Base-by-base conservation (phyloP, 2,329 filamentous ascomycete species). In the Rhytidhysteron rufulum region DNA sequence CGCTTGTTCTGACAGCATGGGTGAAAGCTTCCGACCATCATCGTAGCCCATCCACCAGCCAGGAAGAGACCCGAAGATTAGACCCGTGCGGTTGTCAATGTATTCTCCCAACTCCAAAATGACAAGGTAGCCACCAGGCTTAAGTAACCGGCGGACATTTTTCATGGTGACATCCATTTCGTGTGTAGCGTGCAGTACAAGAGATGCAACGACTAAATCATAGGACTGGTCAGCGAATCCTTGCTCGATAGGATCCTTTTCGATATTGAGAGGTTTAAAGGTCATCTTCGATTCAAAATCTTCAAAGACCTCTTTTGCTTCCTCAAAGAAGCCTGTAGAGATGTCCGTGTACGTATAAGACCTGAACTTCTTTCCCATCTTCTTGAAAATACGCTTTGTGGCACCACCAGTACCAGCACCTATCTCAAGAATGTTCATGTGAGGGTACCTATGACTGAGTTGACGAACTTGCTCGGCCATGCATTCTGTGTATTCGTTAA, bases 271-370 rank as follows among this genome's bases (percentile, higher is more conserved):
- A 0, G 16, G 20, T 8, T 44, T 47, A 40, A 41, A 54, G 1
- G 15, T 31, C 13, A 53, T 34, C 20, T 13, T 11, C 8, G 13
- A 7, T 8, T 7, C 8, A 13, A 13, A 8, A 7, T 27, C 4
- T 22, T 10, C 15, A 37, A 49, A 49, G 10, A 30, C n/a, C 6
- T 39, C 27, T 10, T 22, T 11, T 2, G 49, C 44, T 5, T 44
- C 37, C 3, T 31, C 29, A 18, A 54, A 52, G 34, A 52, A 54
- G 4, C 44, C 52, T 1, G 38, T 18, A 2, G 53, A 57, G 2
- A 55, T 39, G 21, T 57, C 53, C 10, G 54, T 57, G 24, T 37
- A 57, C 5, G 48, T 50, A 27, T 57, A 55, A 4, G 42, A 6
- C 1, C 20, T 13, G 22, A 44, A 48, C 3, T 17, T 15, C 2